phyloP scores from a whole-genome alignment of 805 yeast species.

The Hanseniaspora meyeri region DNA sequence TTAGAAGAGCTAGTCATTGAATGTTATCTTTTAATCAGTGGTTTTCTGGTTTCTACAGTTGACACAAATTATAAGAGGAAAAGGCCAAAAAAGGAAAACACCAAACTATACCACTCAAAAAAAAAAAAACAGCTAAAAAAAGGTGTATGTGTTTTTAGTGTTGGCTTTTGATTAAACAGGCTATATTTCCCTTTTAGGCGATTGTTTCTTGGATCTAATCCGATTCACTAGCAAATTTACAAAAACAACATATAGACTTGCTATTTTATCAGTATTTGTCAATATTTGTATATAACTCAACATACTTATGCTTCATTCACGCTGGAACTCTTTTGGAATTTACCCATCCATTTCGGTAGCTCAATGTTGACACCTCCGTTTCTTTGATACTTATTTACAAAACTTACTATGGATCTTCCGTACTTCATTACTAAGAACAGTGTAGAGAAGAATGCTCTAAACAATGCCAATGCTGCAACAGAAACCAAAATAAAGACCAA shows the following conservation, averaged over 20 bases:
- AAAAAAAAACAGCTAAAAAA: no score
- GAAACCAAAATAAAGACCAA: slow-evolving; percentile 80
- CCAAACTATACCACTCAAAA: not conserved
- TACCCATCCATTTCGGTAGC: slow-evolving; percentile 6
- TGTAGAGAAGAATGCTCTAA: slow-evolving; percentile 74
- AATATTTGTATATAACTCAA: not conserved
- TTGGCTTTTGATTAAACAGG: no score
- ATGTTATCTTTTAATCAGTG: not conserved
- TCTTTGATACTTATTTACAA: slow-evolving; percentile 31
- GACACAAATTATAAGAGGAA: not conserved
- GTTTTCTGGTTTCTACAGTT: not conserved
- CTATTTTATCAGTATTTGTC: no score
- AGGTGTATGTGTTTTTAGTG: no score
- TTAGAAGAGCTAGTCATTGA: not conserved
- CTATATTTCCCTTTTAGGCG: no score
- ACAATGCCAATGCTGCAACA: slow-evolving; percentile 70
- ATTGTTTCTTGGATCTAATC: no score
- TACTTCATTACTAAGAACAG: slow-evolving; percentile 43
- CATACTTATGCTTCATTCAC: not conserved
- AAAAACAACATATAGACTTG: no score
- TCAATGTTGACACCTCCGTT: slow-evolving; percentile 19
- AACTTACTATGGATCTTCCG: slow-evolving; percentile 31
- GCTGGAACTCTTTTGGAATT: slow-evolving; percentile 2
- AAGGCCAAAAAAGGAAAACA: not conserved
- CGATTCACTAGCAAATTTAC: no score